phyloP scores from a whole-genome alignment of 495 filamentous ascomycete genomes.

The Penicillium silybi region DNA sequence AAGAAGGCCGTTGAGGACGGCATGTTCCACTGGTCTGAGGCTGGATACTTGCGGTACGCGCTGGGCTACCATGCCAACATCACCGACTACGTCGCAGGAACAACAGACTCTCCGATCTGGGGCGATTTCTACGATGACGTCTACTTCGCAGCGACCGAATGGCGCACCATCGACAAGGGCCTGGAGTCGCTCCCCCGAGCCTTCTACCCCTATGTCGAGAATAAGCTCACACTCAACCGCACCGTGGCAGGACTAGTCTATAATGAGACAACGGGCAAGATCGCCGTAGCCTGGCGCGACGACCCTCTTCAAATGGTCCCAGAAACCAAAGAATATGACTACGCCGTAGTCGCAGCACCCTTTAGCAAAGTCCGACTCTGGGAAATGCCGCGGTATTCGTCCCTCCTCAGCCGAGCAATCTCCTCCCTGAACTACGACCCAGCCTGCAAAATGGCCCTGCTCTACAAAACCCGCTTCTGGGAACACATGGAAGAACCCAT shows the following conservation, averaged over 20 bases:
- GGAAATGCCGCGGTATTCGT: constrained; percentile 48
- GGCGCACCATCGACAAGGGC: constrained; percentile 63
- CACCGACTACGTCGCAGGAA: constrained; percentile 44
- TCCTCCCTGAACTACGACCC: constrained; percentile 51
- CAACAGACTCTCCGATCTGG: constrained; percentile 24
- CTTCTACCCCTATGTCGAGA: constrained; percentile 55
- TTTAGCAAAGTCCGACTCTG: constrained; percentile 56
- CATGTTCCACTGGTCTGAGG: constrained; percentile 56
- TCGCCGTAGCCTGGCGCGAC: constrained; percentile 46
- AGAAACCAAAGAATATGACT: constrained; percentile 55
- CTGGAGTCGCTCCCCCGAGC: constrained; percentile 57
- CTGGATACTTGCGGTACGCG: constrained; percentile 56
- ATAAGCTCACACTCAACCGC: constrained; percentile 51
- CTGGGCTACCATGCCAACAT: constrained; percentile 52
- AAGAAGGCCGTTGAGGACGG: constrained; percentile 34
- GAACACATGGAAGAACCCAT: constrained; percentile 59
- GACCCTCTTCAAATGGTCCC: constrained; percentile 38
- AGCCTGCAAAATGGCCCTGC: constrained; percentile 63
- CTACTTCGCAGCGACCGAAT: constrained; percentile 58
- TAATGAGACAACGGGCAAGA: constrained; percentile 35
- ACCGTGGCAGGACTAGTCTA: constrained; percentile 46
- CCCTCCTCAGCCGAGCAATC: constrained; percentile 56
- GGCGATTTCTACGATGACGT: constrained; percentile 41
- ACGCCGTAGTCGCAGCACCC: constrained; percentile 59
- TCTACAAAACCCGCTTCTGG: constrained; percentile 65